A percentile compares a stretch with the other conserved stretches of the same genome.
Evolutionary conservation across 805 yeast species (phyloP).

Genomic region (Schizosaccharomyces octosporus): DNA sequence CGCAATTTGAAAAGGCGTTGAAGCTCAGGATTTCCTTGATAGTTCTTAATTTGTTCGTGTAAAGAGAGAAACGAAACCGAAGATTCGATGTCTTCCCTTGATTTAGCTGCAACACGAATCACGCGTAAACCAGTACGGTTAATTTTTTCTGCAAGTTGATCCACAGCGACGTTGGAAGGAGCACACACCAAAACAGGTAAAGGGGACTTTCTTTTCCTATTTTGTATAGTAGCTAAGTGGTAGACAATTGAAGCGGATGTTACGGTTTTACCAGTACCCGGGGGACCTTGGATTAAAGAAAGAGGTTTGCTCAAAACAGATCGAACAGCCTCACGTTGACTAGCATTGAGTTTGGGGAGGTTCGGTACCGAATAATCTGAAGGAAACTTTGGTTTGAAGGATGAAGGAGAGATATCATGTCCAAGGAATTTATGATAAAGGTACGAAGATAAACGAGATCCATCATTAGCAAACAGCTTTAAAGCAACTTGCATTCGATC

Average conservation of each 20-base stretch:
- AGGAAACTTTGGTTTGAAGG: conserved; percentile 30
- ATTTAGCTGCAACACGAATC: conserved; percentile 49
- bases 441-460: conserved; percentile 44
- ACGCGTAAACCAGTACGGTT: conserved; percentile 49
- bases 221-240: conserved; percentile 36
- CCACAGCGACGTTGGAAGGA: conserved; percentile 87
- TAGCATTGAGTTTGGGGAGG: conserved; percentile 44
- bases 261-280: conserved; percentile 89
- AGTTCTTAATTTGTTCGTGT: conserved; percentile 28
- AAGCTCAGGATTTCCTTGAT: conserved; percentile 18
- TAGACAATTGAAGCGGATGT: conserved; percentile 74
- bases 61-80: conserved; percentile 33
- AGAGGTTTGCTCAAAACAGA: conserved; percentile 46
- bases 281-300: conserved; percentile 80
- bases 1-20: conserved; percentile 33
- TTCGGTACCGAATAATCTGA: conserved; percentile 34
- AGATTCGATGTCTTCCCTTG: conserved; percentile 59
- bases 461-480: conserved; percentile 41
- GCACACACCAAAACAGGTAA: conserved; percentile 54
- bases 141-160: conserved; percentile 58
- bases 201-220: neutral
- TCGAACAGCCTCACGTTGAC: conserved; percentile 58
- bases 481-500: conserved; percentile 66
- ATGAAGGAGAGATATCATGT: conserved; percentile 37
- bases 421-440: conserved; percentile 62